Base-by-base conservation (phyloP, 768 basidiomycete species). In the Tylopilus subfusipes region DNA sequence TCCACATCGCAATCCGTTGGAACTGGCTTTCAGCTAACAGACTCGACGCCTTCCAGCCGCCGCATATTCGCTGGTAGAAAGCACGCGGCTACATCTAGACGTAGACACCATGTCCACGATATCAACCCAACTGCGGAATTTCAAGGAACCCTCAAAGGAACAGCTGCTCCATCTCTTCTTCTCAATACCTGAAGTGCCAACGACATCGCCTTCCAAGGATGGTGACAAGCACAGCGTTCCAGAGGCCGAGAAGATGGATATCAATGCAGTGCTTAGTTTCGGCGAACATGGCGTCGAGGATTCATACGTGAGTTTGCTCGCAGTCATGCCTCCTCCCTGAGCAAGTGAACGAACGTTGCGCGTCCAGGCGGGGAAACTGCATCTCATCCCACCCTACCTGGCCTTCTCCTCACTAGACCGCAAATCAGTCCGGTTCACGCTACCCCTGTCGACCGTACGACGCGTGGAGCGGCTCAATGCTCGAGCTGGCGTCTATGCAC, bases 391-490 rank as follows among this genome's bases (percentile, higher is more conserved):
- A 11, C 93, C 94, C 0, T 98, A 89, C 73, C 79, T 99, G 10
- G 83, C 90, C 19, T 99, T 98, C 72, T 75, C 85, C 13, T 96
- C 93, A 6, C 73, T 96, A 24, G 97, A 99, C 72, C 84, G 88
- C 65, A 93, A 93, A 68, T 94, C 92, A 22, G 93, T 94, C 54
- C 80, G 87, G 42, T 93, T 93, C 72, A 93, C 93, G 9, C 74
- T 98, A 10, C 96, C 97, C 29, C 79, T 99, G 40, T 93, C 88
- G 50, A 93, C 93, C 6, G 84, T 99, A 61, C 83, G 97, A 48
- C 78, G 97, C 52, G 97, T 99, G 21, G 97, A 99, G 73, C 77
- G 93, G 45, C 79, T 98, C 49, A 97, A 96, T 69, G 88, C 93
- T 12, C 83, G 93, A 14, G 90, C 93, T 27, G 97, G 97, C 6